Conservation (phyloP, 1,284 basidiomycete species). For the Ustilago hordei region DNA sequence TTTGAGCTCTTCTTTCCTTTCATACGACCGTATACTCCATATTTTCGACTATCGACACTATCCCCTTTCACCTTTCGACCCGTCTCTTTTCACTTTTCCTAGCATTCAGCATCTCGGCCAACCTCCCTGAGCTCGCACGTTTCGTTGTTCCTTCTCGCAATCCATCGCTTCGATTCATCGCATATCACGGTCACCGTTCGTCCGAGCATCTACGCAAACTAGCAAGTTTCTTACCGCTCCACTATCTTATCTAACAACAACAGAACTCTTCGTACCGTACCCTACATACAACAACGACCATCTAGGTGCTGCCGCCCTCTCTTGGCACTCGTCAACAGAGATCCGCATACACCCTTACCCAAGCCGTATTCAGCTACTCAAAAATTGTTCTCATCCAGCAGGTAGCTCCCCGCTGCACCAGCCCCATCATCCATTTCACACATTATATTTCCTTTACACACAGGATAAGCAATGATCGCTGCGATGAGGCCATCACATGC, state of each 20-base stretch:
- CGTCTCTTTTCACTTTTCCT: not conserved
- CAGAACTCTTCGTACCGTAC: not conserved
- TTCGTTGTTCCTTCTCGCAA: conserved; percentile 16
- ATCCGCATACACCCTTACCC: not conserved
- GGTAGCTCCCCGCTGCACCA: not conserved
- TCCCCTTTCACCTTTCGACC: not conserved
- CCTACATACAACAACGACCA: not conserved
- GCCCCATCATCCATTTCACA: not conserved
- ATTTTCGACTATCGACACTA: conserved; percentile 2
- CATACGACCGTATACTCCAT: conserved; percentile 1
- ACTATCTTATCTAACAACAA: not conserved
- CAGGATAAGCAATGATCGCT: conserved; percentile 50
- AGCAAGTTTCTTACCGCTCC: not conserved
- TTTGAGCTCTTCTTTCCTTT: not conserved
- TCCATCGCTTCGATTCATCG: conserved; percentile 16
- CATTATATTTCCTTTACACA: not conserved
- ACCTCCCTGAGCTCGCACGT: conserved; percentile 8
- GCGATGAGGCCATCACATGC: conserved; percentile 57
- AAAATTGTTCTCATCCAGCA: not conserved
- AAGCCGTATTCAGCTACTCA: not conserved
- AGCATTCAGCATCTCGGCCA: conserved; percentile 2
- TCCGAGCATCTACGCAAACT: conserved; percentile 5
- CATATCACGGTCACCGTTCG: conserved; percentile 12
- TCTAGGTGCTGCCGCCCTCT: not conserved
- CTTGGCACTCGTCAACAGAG: no score